These are phyloP conservation scores for Fusarium verrucosum DNA, from an alignment of 2,329 filamentous ascomycete species.

Conservation along the genomic window DNA sequence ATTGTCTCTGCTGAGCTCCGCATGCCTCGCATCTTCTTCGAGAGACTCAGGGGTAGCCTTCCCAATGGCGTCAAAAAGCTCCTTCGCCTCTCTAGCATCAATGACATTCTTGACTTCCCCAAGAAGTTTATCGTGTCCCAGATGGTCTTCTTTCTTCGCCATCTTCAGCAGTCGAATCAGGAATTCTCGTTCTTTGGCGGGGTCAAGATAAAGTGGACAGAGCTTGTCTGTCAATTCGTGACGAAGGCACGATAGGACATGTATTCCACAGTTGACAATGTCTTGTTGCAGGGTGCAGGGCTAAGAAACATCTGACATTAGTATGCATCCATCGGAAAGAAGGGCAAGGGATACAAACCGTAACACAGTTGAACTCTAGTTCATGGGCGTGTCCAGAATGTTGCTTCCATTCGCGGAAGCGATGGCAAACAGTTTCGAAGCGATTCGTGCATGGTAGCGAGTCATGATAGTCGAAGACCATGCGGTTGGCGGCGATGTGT, in stretches of 20 bases:
- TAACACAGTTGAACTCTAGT: not conserved
- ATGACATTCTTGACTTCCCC: not conserved
- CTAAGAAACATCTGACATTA: not conserved
- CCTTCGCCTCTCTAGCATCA: not conserved
- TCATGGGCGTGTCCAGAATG: not conserved
- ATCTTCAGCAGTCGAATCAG: not conserved
- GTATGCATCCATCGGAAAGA: not conserved
- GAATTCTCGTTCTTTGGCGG: not conserved
- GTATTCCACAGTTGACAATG: not conserved
- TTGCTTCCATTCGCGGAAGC: not conserved
- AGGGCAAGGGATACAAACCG: not conserved
- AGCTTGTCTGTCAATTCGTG: not conserved
- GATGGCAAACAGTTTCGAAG: not conserved
- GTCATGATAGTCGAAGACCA: constrained; percentile 1
- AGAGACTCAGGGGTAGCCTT: not conserved
- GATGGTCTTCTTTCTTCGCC: not conserved
- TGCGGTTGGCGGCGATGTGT: not conserved
- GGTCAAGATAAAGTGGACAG: not conserved
- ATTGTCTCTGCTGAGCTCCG: not conserved
- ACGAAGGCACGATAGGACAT: not conserved
- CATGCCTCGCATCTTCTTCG: not conserved
- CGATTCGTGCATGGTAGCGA: not conserved
- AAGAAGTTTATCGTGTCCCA: not conserved
- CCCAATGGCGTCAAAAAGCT: not conserved
- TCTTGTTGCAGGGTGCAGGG: not conserved